These are phyloP conservation scores for Kregervanrija delftensis DNA, from an alignment of 805 yeast species.

Conservation along the genomic window DNA sequence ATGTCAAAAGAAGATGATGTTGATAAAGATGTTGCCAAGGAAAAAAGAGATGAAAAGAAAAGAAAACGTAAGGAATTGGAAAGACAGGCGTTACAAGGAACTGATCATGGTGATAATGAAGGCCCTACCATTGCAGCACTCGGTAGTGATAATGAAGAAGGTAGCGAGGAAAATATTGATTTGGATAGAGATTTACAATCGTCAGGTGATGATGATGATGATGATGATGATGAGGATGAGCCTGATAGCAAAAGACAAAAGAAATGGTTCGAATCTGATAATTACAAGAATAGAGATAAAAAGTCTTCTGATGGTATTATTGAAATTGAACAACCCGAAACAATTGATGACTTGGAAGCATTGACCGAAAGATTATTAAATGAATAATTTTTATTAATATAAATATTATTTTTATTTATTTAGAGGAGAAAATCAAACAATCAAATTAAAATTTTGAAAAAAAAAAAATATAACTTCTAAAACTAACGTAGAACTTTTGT, in stretches of 20 bases:
- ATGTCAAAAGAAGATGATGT: slow-evolving; percentile 69
- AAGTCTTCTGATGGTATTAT: slow-evolving; percentile 34
- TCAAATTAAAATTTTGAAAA: neutral
- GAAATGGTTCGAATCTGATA: slow-evolving; percentile 43
- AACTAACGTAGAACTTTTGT: neutral
- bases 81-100: slow-evolving; percentile 41
- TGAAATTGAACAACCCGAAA: slow-evolving; percentile 83
- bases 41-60: slow-evolving; percentile 81
- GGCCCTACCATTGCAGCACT: slow-evolving; percentile 22
- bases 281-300: slow-evolving; percentile 16
- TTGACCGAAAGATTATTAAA: slow-evolving; percentile 47
- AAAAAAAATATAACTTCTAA: neutral
- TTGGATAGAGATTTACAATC: slow-evolving; percentile 7
- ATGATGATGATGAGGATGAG: slow-evolving; percentile 29
- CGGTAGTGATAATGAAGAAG: slow-evolving; percentile 16
- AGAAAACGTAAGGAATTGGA: slow-evolving; percentile 80
- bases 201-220: slow-evolving; percentile 13
- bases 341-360: slow-evolving; percentile 91
- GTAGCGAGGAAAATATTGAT: slow-evolving; percentile 11
- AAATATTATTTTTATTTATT: neutral
- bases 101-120: slow-evolving; percentile 26
- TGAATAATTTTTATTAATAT: slow-evolving; percentile 1
- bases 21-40: slow-evolving; percentile 72
- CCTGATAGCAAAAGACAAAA: slow-evolving; percentile 30
- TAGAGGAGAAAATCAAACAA: neutral